phyloP scores from a whole-genome alignment of 2,329 filamentous ascomycete genomes.

The Seiridium unicorne region DNA sequence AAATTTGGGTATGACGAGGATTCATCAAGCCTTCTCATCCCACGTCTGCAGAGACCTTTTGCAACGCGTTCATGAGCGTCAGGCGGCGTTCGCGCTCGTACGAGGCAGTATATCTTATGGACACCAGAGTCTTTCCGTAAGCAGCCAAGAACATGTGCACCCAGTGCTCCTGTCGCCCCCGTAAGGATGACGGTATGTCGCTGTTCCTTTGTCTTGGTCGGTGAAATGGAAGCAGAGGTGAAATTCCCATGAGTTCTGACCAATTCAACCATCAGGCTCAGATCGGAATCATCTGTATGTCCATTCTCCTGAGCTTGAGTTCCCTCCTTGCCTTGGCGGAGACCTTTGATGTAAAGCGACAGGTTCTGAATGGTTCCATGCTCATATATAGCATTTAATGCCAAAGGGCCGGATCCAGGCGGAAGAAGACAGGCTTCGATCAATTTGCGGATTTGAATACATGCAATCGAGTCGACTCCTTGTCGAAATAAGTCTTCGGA shows the following conservation, averaged over 20 bases:
- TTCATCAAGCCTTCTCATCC: not conserved
- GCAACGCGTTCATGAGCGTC: slow-evolving; percentile 42
- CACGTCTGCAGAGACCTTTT: slow-evolving; percentile 37
- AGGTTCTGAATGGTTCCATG: slow-evolving; percentile 46
- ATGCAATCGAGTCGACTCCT: slow-evolving; percentile 60
- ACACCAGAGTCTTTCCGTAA: slow-evolving; percentile 36
- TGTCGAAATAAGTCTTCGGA: slow-evolving; percentile 54
- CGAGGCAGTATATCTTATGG: slow-evolving; percentile 52
- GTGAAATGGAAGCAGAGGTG: slow-evolving; percentile 8
- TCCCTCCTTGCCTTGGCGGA: not conserved
- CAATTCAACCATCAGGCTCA: slow-evolving; percentile 23
- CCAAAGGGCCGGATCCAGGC: slow-evolving; percentile 27
- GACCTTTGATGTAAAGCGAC: slow-evolving; percentile 17
- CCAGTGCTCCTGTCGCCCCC: slow-evolving; percentile 33
- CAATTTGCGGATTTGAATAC: slow-evolving; percentile 47
- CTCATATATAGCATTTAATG: slow-evolving; percentile 60
- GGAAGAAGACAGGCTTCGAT: slow-evolving; percentile 24
- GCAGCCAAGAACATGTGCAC: slow-evolving; percentile 46
- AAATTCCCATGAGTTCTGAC: slow-evolving; percentile 25
- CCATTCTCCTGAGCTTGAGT: not conserved
- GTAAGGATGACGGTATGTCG: slow-evolving; percentile 20
- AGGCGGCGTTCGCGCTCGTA: slow-evolving; percentile 43
- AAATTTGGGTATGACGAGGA: not conserved
- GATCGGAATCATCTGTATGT: slow-evolving; percentile 10
- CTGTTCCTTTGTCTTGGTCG: not conserved